Evolutionary conservation across 1,139 yeast genomes (phyloP).

Genomic region (Geotrichum phurueaensis): DNA sequence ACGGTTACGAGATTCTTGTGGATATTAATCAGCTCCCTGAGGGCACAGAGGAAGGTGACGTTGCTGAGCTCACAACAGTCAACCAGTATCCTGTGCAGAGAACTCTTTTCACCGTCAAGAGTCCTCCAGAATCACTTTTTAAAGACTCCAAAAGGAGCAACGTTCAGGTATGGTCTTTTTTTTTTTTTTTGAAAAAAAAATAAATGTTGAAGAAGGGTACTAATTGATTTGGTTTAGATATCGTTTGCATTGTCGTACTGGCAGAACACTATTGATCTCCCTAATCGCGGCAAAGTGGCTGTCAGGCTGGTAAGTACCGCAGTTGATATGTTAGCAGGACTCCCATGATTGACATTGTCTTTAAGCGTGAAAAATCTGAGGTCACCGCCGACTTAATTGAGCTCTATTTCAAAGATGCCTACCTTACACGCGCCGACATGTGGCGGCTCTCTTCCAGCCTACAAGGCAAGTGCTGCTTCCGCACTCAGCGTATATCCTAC

Average conservation of each 20-base stretch:
- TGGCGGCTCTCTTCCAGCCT: constrained; percentile 71
- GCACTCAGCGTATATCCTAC: constrained; percentile 59
- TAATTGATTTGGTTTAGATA: constrained; percentile 31
- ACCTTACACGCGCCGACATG: constrained; percentile 87
- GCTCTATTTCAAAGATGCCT: constrained; percentile 70
- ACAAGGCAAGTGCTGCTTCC: constrained; percentile 58
- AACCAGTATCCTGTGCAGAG: constrained; percentile 32
- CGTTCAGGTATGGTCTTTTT: constrained; percentile 22
- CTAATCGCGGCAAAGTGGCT: constrained; percentile 56
- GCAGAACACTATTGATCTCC: constrained; percentile 56
- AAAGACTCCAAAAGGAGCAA: constrained; percentile 28
- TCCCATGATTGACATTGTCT: background rate
- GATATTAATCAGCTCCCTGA: constrained; percentile 51
- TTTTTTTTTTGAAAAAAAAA: background rate
- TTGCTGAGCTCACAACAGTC: constrained; percentile 55
- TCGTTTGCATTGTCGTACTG: constrained; percentile 62
- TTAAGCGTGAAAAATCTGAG: constrained; percentile 34
- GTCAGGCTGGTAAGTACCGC: constrained; percentile 44
- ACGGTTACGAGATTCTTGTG: constrained; percentile 54
- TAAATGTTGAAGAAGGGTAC: background rate
- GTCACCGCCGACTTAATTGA: constrained; percentile 80
- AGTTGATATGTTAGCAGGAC: background rate
- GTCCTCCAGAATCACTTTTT: constrained; percentile 34
- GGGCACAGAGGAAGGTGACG: constrained; percentile 62
- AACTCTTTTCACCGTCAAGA: constrained; percentile 44